phyloP scores from a whole-genome alignment of 2,329 filamentous ascomycete species.

The Microcyclosporella mali region DNA sequence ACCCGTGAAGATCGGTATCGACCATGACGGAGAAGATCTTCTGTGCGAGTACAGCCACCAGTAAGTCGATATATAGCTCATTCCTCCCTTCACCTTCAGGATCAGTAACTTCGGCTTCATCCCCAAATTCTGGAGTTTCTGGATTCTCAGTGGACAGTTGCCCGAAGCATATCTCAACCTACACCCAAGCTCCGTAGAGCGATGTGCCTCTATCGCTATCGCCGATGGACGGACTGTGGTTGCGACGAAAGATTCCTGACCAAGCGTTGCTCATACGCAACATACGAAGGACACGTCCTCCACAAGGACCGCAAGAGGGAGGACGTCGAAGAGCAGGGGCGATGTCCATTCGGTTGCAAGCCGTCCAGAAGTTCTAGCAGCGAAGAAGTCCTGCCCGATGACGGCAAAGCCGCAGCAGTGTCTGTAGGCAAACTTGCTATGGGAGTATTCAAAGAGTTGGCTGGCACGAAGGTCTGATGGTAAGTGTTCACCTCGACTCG shows the following conservation, averaged over 20 bases:
- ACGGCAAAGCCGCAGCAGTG: neutral
- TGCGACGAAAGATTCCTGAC: slow-evolving; percentile 9
- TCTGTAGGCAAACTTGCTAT: slow-evolving; percentile 5
- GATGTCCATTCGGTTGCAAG: slow-evolving; percentile 3
- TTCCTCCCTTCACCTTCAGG: no score
- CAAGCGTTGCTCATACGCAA: slow-evolving; percentile 3
- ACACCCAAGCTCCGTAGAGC: no score
- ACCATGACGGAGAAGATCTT: no score
- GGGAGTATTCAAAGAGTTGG: slow-evolving; percentile 5
- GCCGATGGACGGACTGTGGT: slow-evolving; percentile 4
- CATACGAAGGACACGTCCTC: slow-evolving; percentile 1
- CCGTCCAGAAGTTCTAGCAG: neutral
- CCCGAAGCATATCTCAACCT: no score
- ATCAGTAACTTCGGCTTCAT: no score
- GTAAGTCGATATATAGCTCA: no score
- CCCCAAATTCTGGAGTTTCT: no score
- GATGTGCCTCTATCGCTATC: slow-evolving; percentile 10
- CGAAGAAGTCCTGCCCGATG: neutral
- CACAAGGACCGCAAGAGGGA: slow-evolving; percentile 7
- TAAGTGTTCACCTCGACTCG: neutral
- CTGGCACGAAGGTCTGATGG: neutral
- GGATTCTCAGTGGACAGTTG: no score
- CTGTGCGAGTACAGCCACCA: no score
- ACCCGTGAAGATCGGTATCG: no score
- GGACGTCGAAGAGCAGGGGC: slow-evolving; percentile 1